A percentile compares a stretch with the other conserved stretches of the same genome.
Evolutionary conservation across 192 early-diverging fungal species (phyloP).

Genomic region (Podila epigama): DNA sequence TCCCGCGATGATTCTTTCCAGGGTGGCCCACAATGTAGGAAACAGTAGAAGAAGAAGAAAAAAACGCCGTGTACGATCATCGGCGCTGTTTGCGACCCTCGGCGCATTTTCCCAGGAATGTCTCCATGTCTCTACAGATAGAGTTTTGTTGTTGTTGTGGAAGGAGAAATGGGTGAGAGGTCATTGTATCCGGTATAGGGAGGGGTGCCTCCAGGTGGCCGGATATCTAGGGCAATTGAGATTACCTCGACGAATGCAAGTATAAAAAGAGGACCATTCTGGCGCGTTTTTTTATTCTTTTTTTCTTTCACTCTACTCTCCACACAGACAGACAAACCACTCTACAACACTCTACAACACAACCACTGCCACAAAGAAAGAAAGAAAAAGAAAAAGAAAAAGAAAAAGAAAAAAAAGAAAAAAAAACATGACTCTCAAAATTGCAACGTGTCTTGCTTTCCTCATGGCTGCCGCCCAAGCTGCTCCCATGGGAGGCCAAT

Average conservation of each 20-base stretch:
- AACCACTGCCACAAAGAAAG: background rate
- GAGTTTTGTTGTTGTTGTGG: too few relatives aligned
- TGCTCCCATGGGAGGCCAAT: constrained; percentile 14
- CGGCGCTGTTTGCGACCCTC: too few relatives aligned
- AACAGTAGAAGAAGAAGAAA: too few relatives aligned
- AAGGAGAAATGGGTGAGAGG: background rate
- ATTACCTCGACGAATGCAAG: too few relatives aligned
- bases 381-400: background rate
- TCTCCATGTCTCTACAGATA: too few relatives aligned
- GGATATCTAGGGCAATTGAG: too few relatives aligned
- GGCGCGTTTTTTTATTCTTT: background rate
- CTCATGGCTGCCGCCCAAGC: constrained; percentile 9
- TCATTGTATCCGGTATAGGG: background rate
- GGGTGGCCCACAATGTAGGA: too few relatives aligned
- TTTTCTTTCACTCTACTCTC: background rate
- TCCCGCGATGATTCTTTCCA: too few relatives aligned
- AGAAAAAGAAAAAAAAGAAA: background rate
- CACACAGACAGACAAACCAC: too few relatives aligned
- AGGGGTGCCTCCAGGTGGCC: background rate
- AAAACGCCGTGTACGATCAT: too few relatives aligned
- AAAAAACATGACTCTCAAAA: constrained; percentile 11
- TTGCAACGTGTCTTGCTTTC: constrained; percentile 10
- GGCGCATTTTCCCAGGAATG: too few relatives aligned
- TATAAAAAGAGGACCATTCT: background rate
- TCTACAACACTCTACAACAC: background rate